Base-by-base conservation (phyloP, 495 filamentous ascomycete species). In the Neurospora sp. region DNA sequence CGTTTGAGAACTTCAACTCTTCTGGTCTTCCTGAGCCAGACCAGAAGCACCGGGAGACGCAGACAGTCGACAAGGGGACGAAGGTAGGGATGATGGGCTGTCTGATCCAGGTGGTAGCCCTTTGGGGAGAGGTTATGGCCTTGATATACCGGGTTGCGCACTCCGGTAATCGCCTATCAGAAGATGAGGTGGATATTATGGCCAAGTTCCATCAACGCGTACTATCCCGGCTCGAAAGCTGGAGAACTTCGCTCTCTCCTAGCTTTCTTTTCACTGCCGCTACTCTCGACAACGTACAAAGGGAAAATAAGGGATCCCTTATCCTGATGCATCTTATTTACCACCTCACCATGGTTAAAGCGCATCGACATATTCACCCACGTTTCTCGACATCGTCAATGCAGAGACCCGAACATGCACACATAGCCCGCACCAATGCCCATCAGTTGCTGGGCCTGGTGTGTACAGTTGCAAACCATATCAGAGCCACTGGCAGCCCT, bases 81-180 rank as follows among this genome's bases (percentile, higher is more conserved):
- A 73, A 72, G 0, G 73, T 87, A 22, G 89, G 88, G 42, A 76
- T 85, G 5, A 89, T 91, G 86, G 89, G 86, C 1, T 87, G 87
- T 73, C 76, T 91, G 40, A 84, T 89, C 39, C 83, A 89, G 40
- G 83, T 92, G 22, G 82, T 88, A 35, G 84, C 88, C 3, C 85
- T 92, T 27, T 92, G 87, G 88, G 87, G 88, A 1, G 88, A 92
- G 40, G 86, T 91, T 3, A 87, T 87, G 75, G 81, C 86, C 8
- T 83, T 87, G 69, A 85, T 87, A 39, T 87, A 88, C 76, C 85
- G 89, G 41, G 73, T 86, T 37, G 80, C 86, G 1, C 82, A 90
- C 71, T 83, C 86, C 37, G 82, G 84, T 61, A 16, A 35, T 61
- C 53, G 12, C 14, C 27, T 61, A 16, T 61, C 53, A 61, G 53